phyloP scores from a whole-genome alignment of 768 basidiomycete species.

The Mycena vulgaris region DNA sequence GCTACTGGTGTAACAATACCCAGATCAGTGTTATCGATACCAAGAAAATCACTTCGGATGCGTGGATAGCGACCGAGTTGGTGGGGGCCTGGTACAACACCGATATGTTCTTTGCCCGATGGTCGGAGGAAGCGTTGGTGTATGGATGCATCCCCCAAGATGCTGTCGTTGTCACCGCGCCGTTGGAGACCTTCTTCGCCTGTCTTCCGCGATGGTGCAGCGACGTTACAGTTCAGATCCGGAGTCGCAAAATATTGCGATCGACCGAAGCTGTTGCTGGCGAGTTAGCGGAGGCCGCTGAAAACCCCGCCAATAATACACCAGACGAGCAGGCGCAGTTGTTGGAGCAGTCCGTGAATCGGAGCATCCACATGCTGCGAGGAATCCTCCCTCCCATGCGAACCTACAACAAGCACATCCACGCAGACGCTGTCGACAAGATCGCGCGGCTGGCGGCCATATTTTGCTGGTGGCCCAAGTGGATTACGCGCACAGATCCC shows the following conservation, averaged over 20 bases:
- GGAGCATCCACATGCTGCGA: slow-evolving; percentile 4
- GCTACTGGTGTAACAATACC: background rate
- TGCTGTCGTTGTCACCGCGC: slow-evolving; percentile 3
- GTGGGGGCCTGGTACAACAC: slow-evolving; percentile 6
- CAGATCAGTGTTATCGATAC: slow-evolving; percentile 27
- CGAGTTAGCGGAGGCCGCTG: background rate
- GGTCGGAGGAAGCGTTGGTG: slow-evolving; percentile 23
- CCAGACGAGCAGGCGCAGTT: background rate
- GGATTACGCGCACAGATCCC: slow-evolving; percentile 19
- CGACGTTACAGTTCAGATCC: background rate
- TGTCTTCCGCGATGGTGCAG: slow-evolving; percentile 23
- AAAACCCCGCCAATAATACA: background rate
- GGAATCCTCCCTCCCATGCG: background rate
- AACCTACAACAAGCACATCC: background rate
- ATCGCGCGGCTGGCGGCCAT: slow-evolving; percentile 19
- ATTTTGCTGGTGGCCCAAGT: slow-evolving; percentile 34
- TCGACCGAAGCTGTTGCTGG: slow-evolving; percentile 8
- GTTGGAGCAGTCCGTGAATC: slow-evolving; percentile 10
- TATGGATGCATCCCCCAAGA: slow-evolving; percentile 6
- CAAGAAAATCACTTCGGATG: background rate
- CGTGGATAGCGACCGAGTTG: slow-evolving; percentile 19
- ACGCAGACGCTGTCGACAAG: background rate
- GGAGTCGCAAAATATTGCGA: background rate
- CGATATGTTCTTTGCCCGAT: slow-evolving; percentile 6
- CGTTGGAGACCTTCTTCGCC: background rate